Evolutionary conservation across 2,329 filamentous ascomycete species (phyloP).

Genomic region (Chaetomiaceae sp.): DNA sequence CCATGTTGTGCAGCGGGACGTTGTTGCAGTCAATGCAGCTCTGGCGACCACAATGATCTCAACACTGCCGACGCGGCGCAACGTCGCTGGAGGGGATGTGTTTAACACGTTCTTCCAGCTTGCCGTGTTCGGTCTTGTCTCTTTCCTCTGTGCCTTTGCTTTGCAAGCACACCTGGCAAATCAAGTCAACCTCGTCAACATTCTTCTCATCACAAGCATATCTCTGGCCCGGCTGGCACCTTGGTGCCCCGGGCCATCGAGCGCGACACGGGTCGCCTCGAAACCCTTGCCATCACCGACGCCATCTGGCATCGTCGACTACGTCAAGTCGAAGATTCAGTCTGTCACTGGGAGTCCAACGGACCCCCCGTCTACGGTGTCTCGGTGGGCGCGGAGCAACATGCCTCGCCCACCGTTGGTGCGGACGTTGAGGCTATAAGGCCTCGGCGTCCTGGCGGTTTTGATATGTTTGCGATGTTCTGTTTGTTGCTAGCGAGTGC

Average conservation of each 20-base stretch:
- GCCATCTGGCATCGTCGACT: constrained; percentile 17
- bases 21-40: constrained; percentile 7
- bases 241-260: constrained; percentile 8
- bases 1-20: constrained; percentile 4
- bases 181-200: constrained; percentile 19
- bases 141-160: constrained; percentile 21
- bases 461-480: constrained; percentile 12
- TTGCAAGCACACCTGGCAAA: constrained; percentile 15
- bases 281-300: constrained; percentile 9
- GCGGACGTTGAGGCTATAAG: constrained; percentile 12
- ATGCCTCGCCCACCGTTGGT: constrained; percentile 6
- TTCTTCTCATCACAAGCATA: constrained; percentile 19
- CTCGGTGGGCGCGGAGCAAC: constrained; percentile 6
- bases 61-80: constrained; percentile 24
- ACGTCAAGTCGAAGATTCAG: constrained; percentile 26
- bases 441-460: constrained; percentile 4
- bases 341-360: constrained; percentile 3
- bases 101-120: constrained; percentile 17
- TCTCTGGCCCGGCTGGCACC: constrained; percentile 18
- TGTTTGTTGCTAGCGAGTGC: constrained; percentile 19
- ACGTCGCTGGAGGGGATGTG: constrained; percentile 13
- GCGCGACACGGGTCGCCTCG: constrained; percentile 11
- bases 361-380: constrained; percentile 12
- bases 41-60: constrained; percentile 18
- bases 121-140: constrained; percentile 29